Percentiles rank a stretch among this genome's conserved stretches.
Evolutionary conservation across 2,329 filamentous ascomycete genomes (phyloP).

Genomic region (Penicillium sumatraense): DNA sequence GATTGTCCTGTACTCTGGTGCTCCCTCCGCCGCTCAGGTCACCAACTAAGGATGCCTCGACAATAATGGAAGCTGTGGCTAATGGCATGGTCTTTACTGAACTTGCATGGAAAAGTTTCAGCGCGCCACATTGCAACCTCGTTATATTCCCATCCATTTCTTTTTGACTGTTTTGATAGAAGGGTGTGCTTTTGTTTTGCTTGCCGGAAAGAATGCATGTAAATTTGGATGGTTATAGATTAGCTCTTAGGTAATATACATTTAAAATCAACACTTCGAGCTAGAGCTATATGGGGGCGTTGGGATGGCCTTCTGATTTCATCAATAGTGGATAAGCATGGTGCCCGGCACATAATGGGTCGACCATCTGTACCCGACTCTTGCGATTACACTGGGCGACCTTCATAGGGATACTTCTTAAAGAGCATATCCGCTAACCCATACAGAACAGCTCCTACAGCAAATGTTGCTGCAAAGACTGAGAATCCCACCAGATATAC

Average conservation of each 20-base stretch:
- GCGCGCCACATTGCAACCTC: neutral
- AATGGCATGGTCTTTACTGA: neutral
- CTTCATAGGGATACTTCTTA: slow-evolving; percentile 8
- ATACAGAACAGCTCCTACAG: slow-evolving; percentile 1
- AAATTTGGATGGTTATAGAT: slow-evolving; percentile 29
- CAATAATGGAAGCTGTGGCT: neutral
- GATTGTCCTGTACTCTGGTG: slow-evolving; percentile 27
- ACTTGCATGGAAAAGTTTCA: neutral
- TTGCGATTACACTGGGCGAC: neutral
- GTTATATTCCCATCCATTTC: neutral
- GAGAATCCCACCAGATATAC: slow-evolving; percentile 10
- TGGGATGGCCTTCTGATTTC: no score
- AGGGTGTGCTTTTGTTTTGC: slow-evolving; percentile 17
- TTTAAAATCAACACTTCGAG: no score
- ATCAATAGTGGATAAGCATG: no score
- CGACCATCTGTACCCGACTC: neutral
- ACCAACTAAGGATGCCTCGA: slow-evolving; percentile 19
- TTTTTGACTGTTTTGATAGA: slow-evolving; percentile 25
- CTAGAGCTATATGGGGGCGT: no score
- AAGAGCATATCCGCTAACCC: slow-evolving; percentile 5
- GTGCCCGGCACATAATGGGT: neutral
- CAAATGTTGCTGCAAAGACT: slow-evolving; percentile 9
- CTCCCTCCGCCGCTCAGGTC: slow-evolving; percentile 17
- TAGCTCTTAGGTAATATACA: no score
- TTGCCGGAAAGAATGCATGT: slow-evolving; percentile 26